phyloP scores from a whole-genome alignment of 176 grass and related monocot species.

The Ensete ventricosum region DNA sequence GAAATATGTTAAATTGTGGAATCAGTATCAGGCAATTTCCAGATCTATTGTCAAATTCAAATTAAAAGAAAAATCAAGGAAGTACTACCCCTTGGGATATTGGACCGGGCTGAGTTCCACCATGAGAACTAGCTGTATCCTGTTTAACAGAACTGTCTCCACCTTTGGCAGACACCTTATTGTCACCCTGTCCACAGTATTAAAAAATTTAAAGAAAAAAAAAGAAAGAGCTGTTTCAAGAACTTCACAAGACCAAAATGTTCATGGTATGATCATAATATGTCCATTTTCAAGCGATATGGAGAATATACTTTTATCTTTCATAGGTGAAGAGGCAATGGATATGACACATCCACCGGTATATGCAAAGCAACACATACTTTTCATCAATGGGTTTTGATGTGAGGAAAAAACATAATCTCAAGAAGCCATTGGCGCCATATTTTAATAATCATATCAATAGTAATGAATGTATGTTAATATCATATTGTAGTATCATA shows the following conservation, averaged over 20 bases:
- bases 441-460: no score
- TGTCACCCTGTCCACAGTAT: constrained; percentile 66
- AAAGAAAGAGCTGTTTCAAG: neutral
- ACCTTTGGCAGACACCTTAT: constrained; percentile 70
- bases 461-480: no score
- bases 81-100: constrained; percentile 54
- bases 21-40: neutral
- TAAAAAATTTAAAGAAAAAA: neutral
- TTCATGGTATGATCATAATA: constrained; percentile 9
- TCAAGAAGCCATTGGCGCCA: no score
- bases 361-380: neutral
- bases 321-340: neutral
- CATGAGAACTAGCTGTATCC: constrained; percentile 42
- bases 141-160: constrained; percentile 64
- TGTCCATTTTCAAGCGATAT: neutral
- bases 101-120: constrained; percentile 43
- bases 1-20: constrained; percentile 14
- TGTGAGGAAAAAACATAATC: no score
- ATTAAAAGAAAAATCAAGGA: constrained; percentile 16
- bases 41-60: constrained; percentile 3
- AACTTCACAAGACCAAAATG: neutral
- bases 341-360: neutral
- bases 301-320: no score
- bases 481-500: no score
- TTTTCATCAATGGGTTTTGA: neutral